Percentiles rank a stretch among this genome's conserved stretches.
Conservation (phyloP, 2,329 filamentous ascomycete genomes). For the Neoarthrinium moseri region DNA sequence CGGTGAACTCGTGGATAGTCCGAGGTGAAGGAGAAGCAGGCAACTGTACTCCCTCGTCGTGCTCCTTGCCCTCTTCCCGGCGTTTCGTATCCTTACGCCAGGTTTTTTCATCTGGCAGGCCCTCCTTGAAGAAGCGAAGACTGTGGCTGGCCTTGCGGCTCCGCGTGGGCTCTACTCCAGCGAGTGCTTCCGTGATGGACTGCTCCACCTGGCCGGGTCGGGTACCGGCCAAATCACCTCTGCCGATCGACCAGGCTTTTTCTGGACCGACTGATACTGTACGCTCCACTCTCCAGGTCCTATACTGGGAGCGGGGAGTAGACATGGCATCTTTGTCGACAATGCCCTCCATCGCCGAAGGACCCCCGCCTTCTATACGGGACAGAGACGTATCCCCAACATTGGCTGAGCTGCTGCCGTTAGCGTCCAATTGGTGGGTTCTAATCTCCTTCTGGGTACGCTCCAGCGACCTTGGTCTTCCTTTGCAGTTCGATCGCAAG, state of each 20-base stretch:
- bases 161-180: slow-evolving; percentile 60
- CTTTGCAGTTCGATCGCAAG: slow-evolving; percentile 26
- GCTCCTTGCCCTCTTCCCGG: slow-evolving; percentile 15
- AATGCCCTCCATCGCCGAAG: slow-evolving; percentile 10
- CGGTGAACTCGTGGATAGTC: slow-evolving; percentile 20
- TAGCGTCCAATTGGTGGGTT: slow-evolving; percentile 25
- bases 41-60: slow-evolving; percentile 13
- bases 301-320: slow-evolving; percentile 29
- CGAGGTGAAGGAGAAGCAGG: slow-evolving; percentile 20
- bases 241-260: slow-evolving; percentile 64
- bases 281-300: slow-evolving; percentile 39
- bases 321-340: slow-evolving; percentile 17
- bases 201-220: slow-evolving; percentile 60
- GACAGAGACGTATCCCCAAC: slow-evolving; percentile 32
- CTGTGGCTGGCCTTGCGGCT: slow-evolving; percentile 69
- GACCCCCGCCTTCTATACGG: slow-evolving; percentile 13
- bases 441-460: slow-evolving; percentile 40
- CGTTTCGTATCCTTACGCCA: slow-evolving; percentile 49
- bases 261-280: slow-evolving; percentile 46
- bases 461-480: slow-evolving; percentile 39
- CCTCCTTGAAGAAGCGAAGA: slow-evolving; percentile 66
- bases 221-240: slow-evolving; percentile 44
- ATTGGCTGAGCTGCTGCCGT: slow-evolving; percentile 24
- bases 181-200: slow-evolving; percentile 61
- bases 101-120: slow-evolving; percentile 57